A percentile compares a stretch with the other conserved stretches of the same genome.
Evolutionary conservation across 768 basidiomycete genomes (phyloP).

Genomic region (Auriscalpium microsporum): DNA sequence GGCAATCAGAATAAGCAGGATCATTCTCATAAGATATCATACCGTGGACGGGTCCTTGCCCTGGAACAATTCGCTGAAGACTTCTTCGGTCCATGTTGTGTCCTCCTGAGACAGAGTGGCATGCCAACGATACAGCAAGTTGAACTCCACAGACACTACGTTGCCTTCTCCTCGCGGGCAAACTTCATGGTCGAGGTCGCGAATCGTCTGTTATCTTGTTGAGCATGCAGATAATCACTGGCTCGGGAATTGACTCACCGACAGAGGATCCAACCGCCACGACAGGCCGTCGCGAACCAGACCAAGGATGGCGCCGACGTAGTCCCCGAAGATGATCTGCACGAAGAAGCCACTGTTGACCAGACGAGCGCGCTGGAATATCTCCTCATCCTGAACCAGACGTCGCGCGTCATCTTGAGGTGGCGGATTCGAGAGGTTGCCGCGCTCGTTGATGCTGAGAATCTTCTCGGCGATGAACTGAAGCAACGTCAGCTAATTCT

Average conservation of each 20-base stretch:
- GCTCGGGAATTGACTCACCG: constrained; percentile 27
- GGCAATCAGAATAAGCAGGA: constrained; percentile 5
- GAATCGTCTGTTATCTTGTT: constrained; percentile 31
- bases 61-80: background rate
- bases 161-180: constrained; percentile 66
- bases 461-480: constrained; percentile 67
- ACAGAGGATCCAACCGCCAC: constrained; percentile 66
- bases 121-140: constrained; percentile 34
- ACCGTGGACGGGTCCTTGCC: constrained; percentile 4
- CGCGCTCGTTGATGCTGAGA: constrained; percentile 58
- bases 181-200: constrained; percentile 43
- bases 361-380: constrained; percentile 64
- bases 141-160: constrained; percentile 71
- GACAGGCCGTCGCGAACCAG: constrained; percentile 51
- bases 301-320: constrained; percentile 67
- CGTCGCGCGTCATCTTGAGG: constrained; percentile 11
- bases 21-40: background rate
- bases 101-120: constrained; percentile 6
- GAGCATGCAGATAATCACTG: too few species aligned
- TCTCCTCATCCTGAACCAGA: constrained; percentile 59
- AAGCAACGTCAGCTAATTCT: background rate
- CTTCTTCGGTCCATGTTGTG: background rate
- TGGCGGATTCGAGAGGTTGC: constrained; percentile 30
- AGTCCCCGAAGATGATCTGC: constrained; percentile 62
- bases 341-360: constrained; percentile 69